Percentiles rank a stretch among this genome's conserved stretches.
These are phyloP conservation scores for Paraphaeosphaeria minitans DNA, from an alignment of 2,329 filamentous ascomycete genomes.

Conservation along the genomic window DNA sequence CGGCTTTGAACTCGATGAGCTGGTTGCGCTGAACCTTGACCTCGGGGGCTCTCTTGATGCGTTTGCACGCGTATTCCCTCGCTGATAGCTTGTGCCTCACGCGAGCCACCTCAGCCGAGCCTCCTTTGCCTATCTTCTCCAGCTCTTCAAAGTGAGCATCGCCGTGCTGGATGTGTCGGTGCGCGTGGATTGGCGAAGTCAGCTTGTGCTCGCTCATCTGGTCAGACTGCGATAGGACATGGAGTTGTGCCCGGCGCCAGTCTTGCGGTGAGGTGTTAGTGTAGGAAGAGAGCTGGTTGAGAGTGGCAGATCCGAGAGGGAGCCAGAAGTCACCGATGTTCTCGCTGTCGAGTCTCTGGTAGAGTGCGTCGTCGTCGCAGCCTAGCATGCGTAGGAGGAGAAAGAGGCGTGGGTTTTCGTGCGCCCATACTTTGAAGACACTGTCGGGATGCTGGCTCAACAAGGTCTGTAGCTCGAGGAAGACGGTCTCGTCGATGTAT, in stretches of 20 bases:
- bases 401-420: slow-evolving; percentile 22
- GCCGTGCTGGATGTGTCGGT: slow-evolving; percentile 18
- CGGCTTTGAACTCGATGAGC: slow-evolving; percentile 24
- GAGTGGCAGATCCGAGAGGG: slow-evolving; percentile 10
- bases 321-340: slow-evolving; percentile 23
- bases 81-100: slow-evolving; percentile 23
- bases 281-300: slow-evolving; percentile 15
- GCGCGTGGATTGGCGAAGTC: slow-evolving; percentile 10
- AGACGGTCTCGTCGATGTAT: slow-evolving; percentile 26
- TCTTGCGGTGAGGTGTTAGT: slow-evolving; percentile 9
- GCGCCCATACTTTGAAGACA: slow-evolving; percentile 15
- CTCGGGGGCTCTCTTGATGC: slow-evolving; percentile 15
- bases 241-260: slow-evolving; percentile 18
- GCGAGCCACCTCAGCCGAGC: slow-evolving; percentile 21
- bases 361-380: slow-evolving; percentile 19
- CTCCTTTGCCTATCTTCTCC: slow-evolving; percentile 19
- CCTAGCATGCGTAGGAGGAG: slow-evolving; percentile 27
- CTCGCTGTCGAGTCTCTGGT: slow-evolving; percentile 19
- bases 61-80: slow-evolving; percentile 23
- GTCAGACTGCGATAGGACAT: slow-evolving; percentile 21
- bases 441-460: slow-evolving; percentile 22
- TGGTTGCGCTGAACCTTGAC: slow-evolving; percentile 22
- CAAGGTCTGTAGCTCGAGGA: slow-evolving; percentile 19
- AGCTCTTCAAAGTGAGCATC: slow-evolving; percentile 21
- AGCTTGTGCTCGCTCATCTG: slow-evolving; percentile 26